Conservation (phyloP, 768 basidiomycete genomes). For the Termitomyces sp. region DNA sequence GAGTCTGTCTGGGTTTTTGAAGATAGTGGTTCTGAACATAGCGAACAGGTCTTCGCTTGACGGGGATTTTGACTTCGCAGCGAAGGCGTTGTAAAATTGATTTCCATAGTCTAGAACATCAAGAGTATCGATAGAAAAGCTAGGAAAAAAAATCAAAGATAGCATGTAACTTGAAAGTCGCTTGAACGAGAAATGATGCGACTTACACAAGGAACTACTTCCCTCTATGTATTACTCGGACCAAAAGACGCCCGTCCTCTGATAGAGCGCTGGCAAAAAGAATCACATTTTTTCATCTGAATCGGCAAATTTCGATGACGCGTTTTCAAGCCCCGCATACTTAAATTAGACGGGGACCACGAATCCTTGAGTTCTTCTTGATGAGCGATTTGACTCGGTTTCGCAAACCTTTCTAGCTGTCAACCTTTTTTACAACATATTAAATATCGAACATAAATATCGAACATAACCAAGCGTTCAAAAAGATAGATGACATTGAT, state of each 20-base stretch:
- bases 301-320: not conserved
- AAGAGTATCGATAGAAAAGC: not conserved
- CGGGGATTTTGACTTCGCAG: not conserved
- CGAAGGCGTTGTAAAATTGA: not conserved
- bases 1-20: not conserved
- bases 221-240: not conserved
- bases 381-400: not conserved
- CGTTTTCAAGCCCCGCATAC: not conserved
- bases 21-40: slow-evolving; percentile 1
- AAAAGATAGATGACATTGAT: too few species aligned
- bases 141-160: not conserved
- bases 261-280: not conserved
- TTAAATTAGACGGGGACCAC: not conserved
- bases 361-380: not conserved
- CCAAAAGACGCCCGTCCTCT: not conserved
- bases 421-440: not conserved
- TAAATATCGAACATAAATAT: too few species aligned
- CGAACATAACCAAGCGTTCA: too few species aligned
- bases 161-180: not conserved
- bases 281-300: not conserved
- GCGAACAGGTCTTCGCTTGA: not conserved
- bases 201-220: not conserved
- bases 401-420: too few species aligned
- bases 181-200: not conserved
- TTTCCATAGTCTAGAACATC: slow-evolving; percentile 6